Base-by-base conservation (phyloP, 164 flowering plant species). In the Macadamia integrifolia region DNA sequence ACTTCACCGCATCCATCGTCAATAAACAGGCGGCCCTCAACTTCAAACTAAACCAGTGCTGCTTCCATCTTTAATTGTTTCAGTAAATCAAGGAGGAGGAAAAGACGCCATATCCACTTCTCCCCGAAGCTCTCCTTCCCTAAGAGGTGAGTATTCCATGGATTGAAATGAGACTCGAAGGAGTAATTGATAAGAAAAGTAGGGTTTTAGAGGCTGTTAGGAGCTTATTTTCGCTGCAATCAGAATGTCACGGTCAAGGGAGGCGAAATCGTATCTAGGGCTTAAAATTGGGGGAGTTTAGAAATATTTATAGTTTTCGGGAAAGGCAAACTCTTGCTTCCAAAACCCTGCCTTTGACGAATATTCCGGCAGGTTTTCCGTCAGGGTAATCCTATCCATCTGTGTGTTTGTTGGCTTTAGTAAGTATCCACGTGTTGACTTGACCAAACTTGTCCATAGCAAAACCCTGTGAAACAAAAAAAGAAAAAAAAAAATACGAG, bases 281-380 rank as follows among this genome's bases (percentile, higher is more conserved):
- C 62, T 57, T 29, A 12, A 23, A 57, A 40, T 46, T 13, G 50
- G 65, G 46, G 69, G 31, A 64, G 42, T 14, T 53, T 55, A 42
- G 43, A 61, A 60, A 46, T 66, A 71, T 71, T 60, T 66, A 71
- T 71, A 71, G 69, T 71, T 71, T 71, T 71, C 74, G 74, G 74
- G 69, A 71, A 71, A 52, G 30, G 53, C 60, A 44, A 60, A 60
- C 52, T 60, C 49, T 59, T 13, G 31, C 31, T 31, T 60, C 50
- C 43, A 18, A 70, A 58, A 60, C 49, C 10, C 65, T 61, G 73
- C 58, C 59, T 28, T 15, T 6, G 2, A 30, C 64, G 66, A 52
- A 69, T 57, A 57, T 70, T 57, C 67, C 63, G 73, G 61, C 48
- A 17, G 9, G 44, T 6, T 49, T 31, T 23, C 53, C 43, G 64